Conservation (phyloP, 2,329 filamentous ascomycete species). For the Ascosphaera pollenicola region DNA sequence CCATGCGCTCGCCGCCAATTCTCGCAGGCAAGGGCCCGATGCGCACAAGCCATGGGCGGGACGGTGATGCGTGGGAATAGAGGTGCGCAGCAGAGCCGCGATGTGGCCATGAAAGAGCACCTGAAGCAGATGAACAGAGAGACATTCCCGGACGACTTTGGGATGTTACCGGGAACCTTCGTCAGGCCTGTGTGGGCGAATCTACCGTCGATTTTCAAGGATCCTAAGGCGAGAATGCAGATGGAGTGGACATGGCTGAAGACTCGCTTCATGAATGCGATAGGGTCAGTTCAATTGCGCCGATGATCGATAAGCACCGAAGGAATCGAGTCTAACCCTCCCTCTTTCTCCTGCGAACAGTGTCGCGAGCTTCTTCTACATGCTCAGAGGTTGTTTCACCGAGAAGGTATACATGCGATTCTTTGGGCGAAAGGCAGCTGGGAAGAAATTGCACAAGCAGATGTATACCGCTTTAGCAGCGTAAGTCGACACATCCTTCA, state of each 20-base stretch:
- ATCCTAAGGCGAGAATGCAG: slow-evolving; percentile 14
- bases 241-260: slow-evolving; percentile 21
- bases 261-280: slow-evolving; percentile 12
- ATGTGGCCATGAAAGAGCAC: slow-evolving; percentile 11
- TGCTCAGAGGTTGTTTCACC: slow-evolving; percentile 11
- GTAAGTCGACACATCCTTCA: slow-evolving; percentile 10
- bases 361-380: slow-evolving; percentile 5
- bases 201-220: slow-evolving; percentile 18
- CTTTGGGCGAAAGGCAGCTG: slow-evolving; percentile 13
- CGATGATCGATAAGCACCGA: no score
- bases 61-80: no score
- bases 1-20: slow-evolving; percentile 14
- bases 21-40: slow-evolving; percentile 11
- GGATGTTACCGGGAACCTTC: slow-evolving; percentile 23
- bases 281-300: slow-evolving; percentile 12
- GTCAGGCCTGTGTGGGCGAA: slow-evolving; percentile 17
- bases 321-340: no score
- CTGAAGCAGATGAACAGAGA: slow-evolving; percentile 9
- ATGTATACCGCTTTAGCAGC: slow-evolving; percentile 27
- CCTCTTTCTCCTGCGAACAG: background rate
- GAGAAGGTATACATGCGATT: slow-evolving; percentile 15
- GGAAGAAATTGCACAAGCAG: slow-evolving; percentile 16
- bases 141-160: slow-evolving; percentile 22
- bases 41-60: background rate
- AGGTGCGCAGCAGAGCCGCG: slow-evolving; percentile 16